Conservation (phyloP, 306 rosid genomes). For the Phaseolus lunatus region DNA sequence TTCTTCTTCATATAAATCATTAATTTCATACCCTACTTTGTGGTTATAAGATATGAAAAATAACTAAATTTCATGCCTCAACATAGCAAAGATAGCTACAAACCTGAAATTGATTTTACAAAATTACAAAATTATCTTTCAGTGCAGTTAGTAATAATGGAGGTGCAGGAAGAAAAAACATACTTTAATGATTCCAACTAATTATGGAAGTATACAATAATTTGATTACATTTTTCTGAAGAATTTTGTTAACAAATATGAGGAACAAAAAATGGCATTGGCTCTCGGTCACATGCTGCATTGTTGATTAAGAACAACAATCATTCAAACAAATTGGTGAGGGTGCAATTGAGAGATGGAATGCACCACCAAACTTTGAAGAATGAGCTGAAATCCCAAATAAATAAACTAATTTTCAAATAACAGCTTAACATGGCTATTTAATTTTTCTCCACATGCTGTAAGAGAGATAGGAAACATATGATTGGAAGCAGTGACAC, state of each 20-base stretch:
- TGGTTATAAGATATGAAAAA: no score
- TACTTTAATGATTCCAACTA: no score
- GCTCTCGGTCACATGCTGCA: not conserved
- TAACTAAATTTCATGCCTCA: no score
- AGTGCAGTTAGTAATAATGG: no score
- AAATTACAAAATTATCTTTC: no score
- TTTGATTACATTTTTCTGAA: not conserved
- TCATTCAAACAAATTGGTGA: constrained; percentile 2
- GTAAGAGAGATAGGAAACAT: constrained; percentile 13
- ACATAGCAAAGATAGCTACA: no score
- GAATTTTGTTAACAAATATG: not conserved
- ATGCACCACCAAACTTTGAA: constrained; percentile 16
- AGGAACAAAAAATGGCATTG: not conserved
- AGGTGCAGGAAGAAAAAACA: no score
- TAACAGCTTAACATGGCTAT: not conserved
- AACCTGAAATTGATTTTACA: no score
- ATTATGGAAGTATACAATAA: not conserved
- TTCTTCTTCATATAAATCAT: no score
- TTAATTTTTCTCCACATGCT: not conserved
- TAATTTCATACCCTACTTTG: no score
- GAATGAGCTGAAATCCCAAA: constrained; percentile 16
- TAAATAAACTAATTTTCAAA: constrained; percentile 4
- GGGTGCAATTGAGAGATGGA: not conserved
- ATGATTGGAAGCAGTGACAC: constrained; percentile 26
- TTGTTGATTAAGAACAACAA: not conserved